Base-by-base conservation (phyloP, 1,139 yeast species). In the Candida tetrigidarum region DNA sequence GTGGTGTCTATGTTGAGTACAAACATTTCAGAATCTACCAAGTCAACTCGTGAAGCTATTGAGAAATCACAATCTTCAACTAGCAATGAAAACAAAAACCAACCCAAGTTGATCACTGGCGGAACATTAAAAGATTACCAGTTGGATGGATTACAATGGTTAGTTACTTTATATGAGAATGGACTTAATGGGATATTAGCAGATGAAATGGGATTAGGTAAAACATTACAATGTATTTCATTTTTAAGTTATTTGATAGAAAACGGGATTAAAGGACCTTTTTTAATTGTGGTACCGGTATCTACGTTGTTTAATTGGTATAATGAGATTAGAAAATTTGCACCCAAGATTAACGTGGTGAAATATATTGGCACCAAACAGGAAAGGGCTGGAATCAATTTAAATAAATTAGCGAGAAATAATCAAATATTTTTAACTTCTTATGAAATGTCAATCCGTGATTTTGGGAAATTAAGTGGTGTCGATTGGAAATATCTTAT, bases 191-290 rank as follows among this genome's bases (percentile, higher is more conserved):
- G 99, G 3, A 91, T 93, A 28, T 69, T 93, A 25, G 98, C 98
- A 0, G 98, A 93, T 64, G 98, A 92, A 63, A 93, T 92, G 98
- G 98, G 98, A 0, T 70, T 91, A 34, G 98, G 99, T 5, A 92
- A 92, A 60, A 93, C 98, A 0, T 66, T 92, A 10, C 97, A 92
- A 62, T 86, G 95, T 38, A 88, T 93, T 46, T 78, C 96, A 0
- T 75, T 92, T 50, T 58, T 92, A 11, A 81, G 90, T 9, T 89
- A 86, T 59, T 70, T 93, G 37, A 78, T 86, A 37, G 97, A 90
- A 54, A 82, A 89, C 59, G 92, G 88, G 2, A 80, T 90, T 2
- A 64, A 67, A 19, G 98, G 98, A 0, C 97, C 97, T 0, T 92
- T 89, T 58, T 67, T 93, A 35, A 76, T 93, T 37, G 90, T 91